Base-by-base conservation (phyloP, 2,329 filamentous ascomycete genomes). In the Scolecobasidium constrictum region DNA sequence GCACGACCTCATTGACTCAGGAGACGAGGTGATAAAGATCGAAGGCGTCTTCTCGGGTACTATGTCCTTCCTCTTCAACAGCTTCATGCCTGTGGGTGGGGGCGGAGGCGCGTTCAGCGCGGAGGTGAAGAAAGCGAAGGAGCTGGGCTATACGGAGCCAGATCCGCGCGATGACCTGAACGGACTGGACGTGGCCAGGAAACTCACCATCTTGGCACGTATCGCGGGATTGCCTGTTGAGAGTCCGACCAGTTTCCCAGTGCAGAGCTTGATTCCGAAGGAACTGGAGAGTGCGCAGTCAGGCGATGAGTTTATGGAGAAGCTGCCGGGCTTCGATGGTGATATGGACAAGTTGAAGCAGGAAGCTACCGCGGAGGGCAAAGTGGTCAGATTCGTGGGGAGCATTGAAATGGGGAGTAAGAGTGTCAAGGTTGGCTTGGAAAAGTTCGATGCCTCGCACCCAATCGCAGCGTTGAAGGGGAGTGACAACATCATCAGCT, bases 41-140 rank as follows among this genome's bases (percentile, higher is more conserved):
- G 90, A 96, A 66, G 92, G 92, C 51, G 88, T 98, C 40, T 96
- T 98, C 67, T 94, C 86, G 48, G 92, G 92, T 49, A 98, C 92
- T 43, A 90, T 98, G 78, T 93, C 85, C 31, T 98, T 95, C 72
- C 73, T 98, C 33, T 96, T 98, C 78, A 96, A 96, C 72, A 88
- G 79, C 17, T 98, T 96, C 62, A 86, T 88, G 38, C 92, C 92
- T 0, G 79, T 81, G 3, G 75, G 78, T 39, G 83, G 82, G 4
- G 84, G 83, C 23, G 86, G 85, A 41, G 79, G 81, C 56, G 17
- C 26, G 5, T 98, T 93, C 82, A 92, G 86, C 35, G 83, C 83
- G 38, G 88, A 94, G 58, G 92, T 98, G 23, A 80, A 77, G 57
- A 87, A 90, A 64, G 92, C 92, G 44, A 94, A 95, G 69, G 78